phyloP scores from a whole-genome alignment of 371 early-diverging fungal species.

The Circinella umbellata region DNA sequence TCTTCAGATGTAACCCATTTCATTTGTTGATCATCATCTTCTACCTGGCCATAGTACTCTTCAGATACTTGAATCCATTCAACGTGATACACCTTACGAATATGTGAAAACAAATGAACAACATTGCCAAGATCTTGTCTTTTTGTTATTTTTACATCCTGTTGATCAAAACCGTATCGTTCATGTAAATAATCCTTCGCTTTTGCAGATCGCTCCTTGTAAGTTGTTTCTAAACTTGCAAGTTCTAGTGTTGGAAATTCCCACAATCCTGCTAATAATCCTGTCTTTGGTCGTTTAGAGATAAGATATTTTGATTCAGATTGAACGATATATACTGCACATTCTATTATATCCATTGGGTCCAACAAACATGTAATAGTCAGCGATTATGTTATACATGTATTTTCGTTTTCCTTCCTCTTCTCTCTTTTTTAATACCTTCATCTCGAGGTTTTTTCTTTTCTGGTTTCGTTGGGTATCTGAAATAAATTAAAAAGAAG shows the following conservation, averaged over 20 bases:
- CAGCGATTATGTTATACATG: not conserved
- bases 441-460: slow-evolving; percentile 71
- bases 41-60: slow-evolving; percentile 3
- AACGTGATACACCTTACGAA: slow-evolving; percentile 64
- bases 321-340: slow-evolving; percentile 67
- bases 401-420: too few species aligned
- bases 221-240: slow-evolving; percentile 32
- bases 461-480: slow-evolving; percentile 67
- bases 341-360: slow-evolving; percentile 36
- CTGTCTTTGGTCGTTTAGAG: slow-evolving; percentile 62
- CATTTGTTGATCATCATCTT: slow-evolving; percentile 16
- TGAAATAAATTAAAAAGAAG: slow-evolving; percentile 1
- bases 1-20: slow-evolving; percentile 62
- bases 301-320: slow-evolving; percentile 50
- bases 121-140: slow-evolving; percentile 60
- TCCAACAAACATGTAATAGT: not conserved
- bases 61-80: slow-evolving; percentile 54
- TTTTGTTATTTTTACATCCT: slow-evolving; percentile 13
- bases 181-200: slow-evolving; percentile 35
- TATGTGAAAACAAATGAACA: slow-evolving; percentile 76
- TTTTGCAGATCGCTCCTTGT: slow-evolving; percentile 39
- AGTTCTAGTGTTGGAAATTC: slow-evolving; percentile 74
- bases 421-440: slow-evolving; percentile 38
- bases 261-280: slow-evolving; percentile 80
- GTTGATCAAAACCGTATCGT: slow-evolving; percentile 33